A percentile compares a stretch with the other conserved stretches of the same genome.
Conservation (phyloP, 148 eudicot genomes). For the Euryodendron excelsum region DNA sequence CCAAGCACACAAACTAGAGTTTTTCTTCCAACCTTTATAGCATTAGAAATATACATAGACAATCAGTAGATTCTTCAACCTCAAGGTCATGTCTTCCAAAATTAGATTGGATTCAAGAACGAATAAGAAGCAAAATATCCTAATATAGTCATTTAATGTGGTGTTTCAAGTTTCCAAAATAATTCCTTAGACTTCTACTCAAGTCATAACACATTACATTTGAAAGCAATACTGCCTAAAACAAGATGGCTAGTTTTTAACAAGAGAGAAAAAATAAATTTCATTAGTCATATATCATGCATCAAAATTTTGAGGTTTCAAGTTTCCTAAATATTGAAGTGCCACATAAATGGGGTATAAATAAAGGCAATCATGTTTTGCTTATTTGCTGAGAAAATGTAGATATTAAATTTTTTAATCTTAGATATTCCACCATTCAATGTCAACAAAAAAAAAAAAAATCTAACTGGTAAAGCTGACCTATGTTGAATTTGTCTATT, state of each 20-base stretch:
- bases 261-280: neutral
- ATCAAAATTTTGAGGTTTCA: neutral
- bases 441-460: no score
- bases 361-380: neutral
- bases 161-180: neutral
- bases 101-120: neutral
- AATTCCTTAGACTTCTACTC: neutral
- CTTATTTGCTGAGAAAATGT: neutral
- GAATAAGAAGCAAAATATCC: neutral
- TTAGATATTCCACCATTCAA: no score
- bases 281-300: neutral
- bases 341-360: neutral
- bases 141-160: neutral
- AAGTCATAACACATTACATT: neutral
- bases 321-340: neutral
- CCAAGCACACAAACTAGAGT: constrained; percentile 84
- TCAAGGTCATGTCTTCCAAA: neutral
- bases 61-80: neutral
- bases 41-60: neutral
- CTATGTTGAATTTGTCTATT: no score
- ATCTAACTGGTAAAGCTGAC: no score
- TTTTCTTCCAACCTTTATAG: constrained; percentile 67
- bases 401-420: neutral
- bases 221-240: neutral
- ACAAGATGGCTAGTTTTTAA: neutral